Evolutionary conservation across 176 grass and related monocot genomes (phyloP), one percentile per base, ranked within the genome.

Genomic region (Rhynchospora breviuscula): DNA sequence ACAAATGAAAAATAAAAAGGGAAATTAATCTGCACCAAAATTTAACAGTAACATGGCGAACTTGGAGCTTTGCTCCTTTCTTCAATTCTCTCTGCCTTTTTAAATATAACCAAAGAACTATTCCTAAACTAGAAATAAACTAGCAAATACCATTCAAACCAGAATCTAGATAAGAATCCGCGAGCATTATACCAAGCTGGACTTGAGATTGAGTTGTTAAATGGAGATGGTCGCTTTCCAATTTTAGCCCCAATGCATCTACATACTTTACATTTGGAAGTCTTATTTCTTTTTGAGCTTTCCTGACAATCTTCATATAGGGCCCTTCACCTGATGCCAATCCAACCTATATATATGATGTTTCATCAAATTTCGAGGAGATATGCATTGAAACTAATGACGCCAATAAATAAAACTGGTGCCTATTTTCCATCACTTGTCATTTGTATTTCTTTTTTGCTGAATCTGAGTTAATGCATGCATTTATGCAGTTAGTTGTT

Each of bases 291-390:
- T 86, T 91, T 85, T 94, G 95, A 46, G 90, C 92, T 17, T 94
- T 64, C 57, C 95, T 91, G 8, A 98, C 90, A 11, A 86, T 79
- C 49, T 94, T 84, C n/a, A 83, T 88, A 14, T 89, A 94, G 10
- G 83, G 89, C 22, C 95, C 95, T 46, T 94, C 92, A 58, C 92
- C 95, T 29, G 95, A 98, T 8, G 95, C 95, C 51, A 98, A 62
- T 21, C 81, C 95, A 81, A 97, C 94, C 94, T 97, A 83, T 33
- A 79, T 8, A 8, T 45, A 8, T 6, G 10, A 29, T 8, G 12
- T 54, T 76, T 76, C 19, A 53, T 73, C 69, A 73, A 21, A 49
- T 72, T 72, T 11, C 10, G 43, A 72, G 21, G 18, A n/a, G 43
- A 47, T 3, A 11, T 47, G 18, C 68, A 48, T 72, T 48, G n/a